These are phyloP conservation scores for Paramecium tetraurelia DNA, from an alignment of 73 alveolate genomes.

Conservation along the genomic window DNA sequence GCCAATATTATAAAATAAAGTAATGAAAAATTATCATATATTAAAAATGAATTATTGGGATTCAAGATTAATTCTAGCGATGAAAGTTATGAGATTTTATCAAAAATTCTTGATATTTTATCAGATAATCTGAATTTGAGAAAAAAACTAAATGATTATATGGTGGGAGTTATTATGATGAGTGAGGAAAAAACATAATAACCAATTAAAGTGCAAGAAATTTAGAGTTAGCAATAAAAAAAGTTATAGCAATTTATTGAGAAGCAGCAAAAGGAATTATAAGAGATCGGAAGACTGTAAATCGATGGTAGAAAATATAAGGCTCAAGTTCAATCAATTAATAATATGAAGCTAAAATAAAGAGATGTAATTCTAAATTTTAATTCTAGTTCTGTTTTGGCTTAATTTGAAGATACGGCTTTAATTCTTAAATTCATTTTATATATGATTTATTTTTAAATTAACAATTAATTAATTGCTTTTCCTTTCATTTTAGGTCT, in stretches of 20 bases:
- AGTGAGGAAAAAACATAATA: neutral
- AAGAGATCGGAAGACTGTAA: neutral
- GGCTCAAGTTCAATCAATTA: neutral
- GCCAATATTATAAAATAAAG: neutral
- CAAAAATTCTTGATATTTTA: neutral
- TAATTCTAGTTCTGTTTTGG: neutral
- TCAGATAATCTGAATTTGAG: neutral
- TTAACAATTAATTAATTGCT: too few relatives aligned
- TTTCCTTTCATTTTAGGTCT: too few relatives aligned
- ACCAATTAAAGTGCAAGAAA: neutral
- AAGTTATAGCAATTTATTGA: neutral
- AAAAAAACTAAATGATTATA: slow-evolving; percentile 28
- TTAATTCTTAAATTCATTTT: neutral
- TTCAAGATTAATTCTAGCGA: neutral
- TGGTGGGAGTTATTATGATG: neutral
- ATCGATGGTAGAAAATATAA: neutral
- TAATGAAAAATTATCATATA: neutral
- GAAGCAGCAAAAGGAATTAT: neutral
- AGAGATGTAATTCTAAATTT: neutral
- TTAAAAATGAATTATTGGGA: neutral
- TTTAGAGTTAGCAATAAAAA: neutral
- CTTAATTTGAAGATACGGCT: neutral
- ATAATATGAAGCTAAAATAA: neutral
- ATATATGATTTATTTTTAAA: too few relatives aligned
- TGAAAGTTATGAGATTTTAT: slow-evolving; percentile 41